Evolutionary conservation across 225 moss, liverwort and hornwort species (phyloP).

Genomic region (Bryum argenteum): DNA sequence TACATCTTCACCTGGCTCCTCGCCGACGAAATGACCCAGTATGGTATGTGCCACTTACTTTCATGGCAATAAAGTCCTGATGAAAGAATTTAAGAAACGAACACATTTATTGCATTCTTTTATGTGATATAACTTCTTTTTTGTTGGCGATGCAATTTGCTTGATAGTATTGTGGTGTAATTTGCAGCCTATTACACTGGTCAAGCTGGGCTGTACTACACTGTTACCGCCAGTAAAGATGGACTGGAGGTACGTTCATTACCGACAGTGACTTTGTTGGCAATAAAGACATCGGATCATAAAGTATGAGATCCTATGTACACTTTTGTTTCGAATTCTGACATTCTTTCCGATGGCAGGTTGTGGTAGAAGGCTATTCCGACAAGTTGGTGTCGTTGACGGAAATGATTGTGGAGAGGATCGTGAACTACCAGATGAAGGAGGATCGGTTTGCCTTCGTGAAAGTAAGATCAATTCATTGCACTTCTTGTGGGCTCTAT

Average conservation of each 20-base stretch:
- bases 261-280: too few species aligned
- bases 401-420: slow-evolving; percentile 54
- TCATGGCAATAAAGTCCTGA: too few species aligned
- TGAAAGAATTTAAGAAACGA: too few species aligned
- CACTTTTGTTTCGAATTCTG: too few species aligned
- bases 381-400: slow-evolving; percentile 55
- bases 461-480: slow-evolving; percentile 50
- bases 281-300: too few species aligned
- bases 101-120: too few species aligned
- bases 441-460: slow-evolving; percentile 81
- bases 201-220: slow-evolving; percentile 55
- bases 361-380: slow-evolving; percentile 59
- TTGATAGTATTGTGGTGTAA: slow-evolving; percentile 6
- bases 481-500: not conserved
- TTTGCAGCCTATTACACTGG: slow-evolving; percentile 55
- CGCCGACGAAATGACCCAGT: slow-evolving; percentile 59
- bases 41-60: slow-evolving; percentile 28
- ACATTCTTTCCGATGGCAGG: slow-evolving; percentile 30
- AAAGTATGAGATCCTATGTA: too few species aligned
- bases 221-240: slow-evolving; percentile 51
- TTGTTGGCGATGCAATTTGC: not conserved
- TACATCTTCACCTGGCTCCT: slow-evolving; percentile 62
- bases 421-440: slow-evolving; percentile 72
- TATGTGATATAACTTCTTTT: not conserved
- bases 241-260: slow-evolving; percentile 49